These are phyloP conservation scores for Cutaneotrichosporon cavernicola DNA, from an alignment of 1,284 basidiomycete species.

Conservation along the genomic window DNA sequence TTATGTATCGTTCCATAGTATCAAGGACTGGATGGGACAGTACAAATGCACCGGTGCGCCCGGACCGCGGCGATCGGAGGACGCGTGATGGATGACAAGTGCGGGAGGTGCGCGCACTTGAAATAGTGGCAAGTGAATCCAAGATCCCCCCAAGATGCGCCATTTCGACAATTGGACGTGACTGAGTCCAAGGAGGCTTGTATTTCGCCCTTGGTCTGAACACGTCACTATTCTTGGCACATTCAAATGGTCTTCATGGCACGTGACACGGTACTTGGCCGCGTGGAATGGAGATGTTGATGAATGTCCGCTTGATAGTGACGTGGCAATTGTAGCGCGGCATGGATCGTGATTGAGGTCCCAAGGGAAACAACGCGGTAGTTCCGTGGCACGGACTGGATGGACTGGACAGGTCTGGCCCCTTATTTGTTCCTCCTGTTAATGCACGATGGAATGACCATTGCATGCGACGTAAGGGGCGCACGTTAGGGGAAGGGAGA, in stretches of 20 bases:
- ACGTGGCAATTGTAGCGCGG: not conserved
- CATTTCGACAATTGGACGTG: not conserved
- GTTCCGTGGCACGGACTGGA: not conserved
- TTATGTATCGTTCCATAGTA: too few species aligned
- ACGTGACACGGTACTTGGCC: not conserved
- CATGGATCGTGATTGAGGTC: too few species aligned
- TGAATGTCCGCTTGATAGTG: not conserved
- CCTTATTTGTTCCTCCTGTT: too few species aligned
- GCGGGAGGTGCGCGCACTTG: too few species aligned
- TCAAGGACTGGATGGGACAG: too few species aligned
- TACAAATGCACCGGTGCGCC: too few species aligned
- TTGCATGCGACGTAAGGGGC: conserved; percentile 1
- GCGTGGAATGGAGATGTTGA: not conserved
- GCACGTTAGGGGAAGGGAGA: not conserved
- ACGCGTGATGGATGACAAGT: not conserved
- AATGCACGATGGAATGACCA: not conserved
- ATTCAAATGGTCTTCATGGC: not conserved
- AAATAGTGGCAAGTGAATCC: too few species aligned
- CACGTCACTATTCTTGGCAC: not conserved
- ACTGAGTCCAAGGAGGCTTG: too few species aligned
- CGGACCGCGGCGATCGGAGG: too few species aligned
- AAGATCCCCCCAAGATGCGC: not conserved
- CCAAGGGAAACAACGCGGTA: not conserved
- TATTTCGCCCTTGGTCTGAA: too few species aligned
- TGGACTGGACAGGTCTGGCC: too few species aligned